These are phyloP conservation scores for Raffaelea arxii DNA, from an alignment of 2,329 filamentous ascomycete genomes.

Conservation along the genomic window DNA sequence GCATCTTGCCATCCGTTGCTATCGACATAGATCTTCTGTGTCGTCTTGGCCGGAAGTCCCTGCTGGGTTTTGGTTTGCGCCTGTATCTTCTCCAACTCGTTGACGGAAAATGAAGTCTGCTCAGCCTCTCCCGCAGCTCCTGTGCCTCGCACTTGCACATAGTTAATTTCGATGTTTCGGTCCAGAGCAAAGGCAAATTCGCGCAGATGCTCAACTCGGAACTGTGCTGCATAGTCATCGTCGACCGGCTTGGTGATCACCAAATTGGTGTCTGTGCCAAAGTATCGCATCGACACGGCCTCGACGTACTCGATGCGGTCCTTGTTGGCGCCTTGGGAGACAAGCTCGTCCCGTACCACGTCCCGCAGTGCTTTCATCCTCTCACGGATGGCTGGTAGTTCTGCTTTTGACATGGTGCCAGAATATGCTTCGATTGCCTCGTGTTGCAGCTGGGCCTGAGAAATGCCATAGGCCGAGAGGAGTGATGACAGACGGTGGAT, in stretches of 20 bases:
- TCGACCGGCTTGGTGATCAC: conserved; percentile 71
- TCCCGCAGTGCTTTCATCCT: conserved; percentile 18
- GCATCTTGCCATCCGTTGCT: conserved; percentile 63
- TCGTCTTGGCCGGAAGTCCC: neutral
- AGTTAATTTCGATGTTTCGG: neutral
- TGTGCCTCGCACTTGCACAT: neutral
- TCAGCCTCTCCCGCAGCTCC: no score
- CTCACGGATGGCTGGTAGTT: no score
- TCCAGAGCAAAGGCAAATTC: neutral
- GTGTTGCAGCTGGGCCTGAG: conserved; percentile 81
- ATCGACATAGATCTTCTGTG: conserved; percentile 73
- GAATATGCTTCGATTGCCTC: conserved; percentile 73
- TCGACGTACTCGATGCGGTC: neutral
- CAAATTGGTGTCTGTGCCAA: conserved; percentile 78
- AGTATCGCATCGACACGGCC: conserved; percentile 35
- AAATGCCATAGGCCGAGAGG: conserved; percentile 85
- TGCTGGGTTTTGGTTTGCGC: no score
- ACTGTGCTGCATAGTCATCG: conserved; percentile 49
- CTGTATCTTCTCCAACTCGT: no score
- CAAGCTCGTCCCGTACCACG: conserved; percentile 37
- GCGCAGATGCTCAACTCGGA: conserved; percentile 13
- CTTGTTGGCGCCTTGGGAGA: neutral
- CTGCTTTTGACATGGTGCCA: conserved; percentile 47
- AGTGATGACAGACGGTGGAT: conserved; percentile 82
- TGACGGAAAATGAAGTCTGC: no score